A percentile compares a stretch with the other conserved stretches of the same genome.
Evolutionary conservation across 306 rosid species (phyloP).

Genomic region (Malus fusca): DNA sequence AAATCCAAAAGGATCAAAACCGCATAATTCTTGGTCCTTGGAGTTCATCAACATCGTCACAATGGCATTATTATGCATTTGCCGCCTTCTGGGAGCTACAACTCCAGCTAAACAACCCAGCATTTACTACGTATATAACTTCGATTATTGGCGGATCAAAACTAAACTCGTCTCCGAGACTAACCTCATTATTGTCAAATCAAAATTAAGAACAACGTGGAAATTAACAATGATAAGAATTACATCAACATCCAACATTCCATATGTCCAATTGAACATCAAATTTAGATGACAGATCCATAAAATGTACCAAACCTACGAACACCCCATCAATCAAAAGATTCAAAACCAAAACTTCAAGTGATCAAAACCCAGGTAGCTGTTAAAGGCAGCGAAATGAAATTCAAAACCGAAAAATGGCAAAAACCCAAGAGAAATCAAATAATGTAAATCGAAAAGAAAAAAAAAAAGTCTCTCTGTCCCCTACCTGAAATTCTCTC

Average conservation of each 20-base stretch:
- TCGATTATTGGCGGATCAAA: not conserved
- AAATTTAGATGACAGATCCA: conserved; percentile 18
- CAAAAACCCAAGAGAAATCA: conserved; percentile 3
- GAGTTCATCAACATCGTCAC: not conserved
- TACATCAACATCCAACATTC: not conserved
- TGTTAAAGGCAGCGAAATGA: not conserved
- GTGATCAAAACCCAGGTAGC: conserved; percentile 4
- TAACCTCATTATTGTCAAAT: not conserved
- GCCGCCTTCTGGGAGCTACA: not conserved
- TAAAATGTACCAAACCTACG: not conserved
- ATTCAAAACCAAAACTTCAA: conserved; percentile 17
- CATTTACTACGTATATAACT: not conserved
- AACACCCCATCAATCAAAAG: conserved; percentile 16
- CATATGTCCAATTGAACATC: not conserved
- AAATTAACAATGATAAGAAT: not conserved
- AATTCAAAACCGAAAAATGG: not conserved
- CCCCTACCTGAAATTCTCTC: conserved; percentile 85
- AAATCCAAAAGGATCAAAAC: not conserved
- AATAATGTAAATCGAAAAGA: not conserved
- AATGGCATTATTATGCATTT: not conserved
- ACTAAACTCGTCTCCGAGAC: not conserved
- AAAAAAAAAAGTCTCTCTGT: not conserved
- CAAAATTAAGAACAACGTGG: not conserved
- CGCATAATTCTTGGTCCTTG: not conserved
- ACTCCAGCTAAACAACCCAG: not conserved